Evolutionary conservation across 2,329 filamentous ascomycete genomes (phyloP), one percentile per base, ranked within the genome.

Genomic region (Pseudogymnoascus sp.): DNA sequence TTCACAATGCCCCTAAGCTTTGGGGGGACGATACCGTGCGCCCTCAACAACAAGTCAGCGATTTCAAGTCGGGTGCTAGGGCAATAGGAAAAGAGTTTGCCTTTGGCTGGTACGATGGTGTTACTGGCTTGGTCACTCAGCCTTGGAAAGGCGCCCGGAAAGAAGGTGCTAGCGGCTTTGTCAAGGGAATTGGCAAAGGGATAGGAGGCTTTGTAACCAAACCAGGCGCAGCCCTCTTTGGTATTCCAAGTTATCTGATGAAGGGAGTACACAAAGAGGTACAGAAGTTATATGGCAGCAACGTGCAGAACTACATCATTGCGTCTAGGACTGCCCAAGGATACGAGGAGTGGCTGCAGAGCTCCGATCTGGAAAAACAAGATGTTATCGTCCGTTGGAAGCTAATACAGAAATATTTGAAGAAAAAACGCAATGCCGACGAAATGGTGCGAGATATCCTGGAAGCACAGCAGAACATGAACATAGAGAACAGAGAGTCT

Each of bases 11-110:
- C 5, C 92, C 92, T 0, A 87, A 84, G 67, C 77, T 96, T 0
- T 96, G 96, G 71, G 89, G 92, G 42, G 92, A 95, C 69, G 85
- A 90, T 1, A 92, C 87, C 1, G 86, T 96, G 0, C 82, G 90
- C 9, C 87, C 88, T n/a, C 77, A 83, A 0, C 88, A 91, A 62
- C 90, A 90, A 67, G 88, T 96, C 3, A 92, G 89, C 0, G 88
- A 87, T 60, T 77, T 96, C 59, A 80, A 84, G 60, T 90, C 86
- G 65, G 92, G 92, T 0, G 74, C 96, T 27, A 86, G 81, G 65
- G 86, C 91, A 48, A 92, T 91, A 3, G 84, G 88, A 1, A 91
- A 88, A 72, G 82, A 81, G 67, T 40, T 64, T 61, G n/a, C 7
- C 8, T 82, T 87, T 61, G 90, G 91, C 0, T 77, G 95, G 27